These are phyloP conservation scores for Keithomyces neogunnii DNA, from an alignment of 2,329 filamentous ascomycete genomes.

Conservation along the genomic window DNA sequence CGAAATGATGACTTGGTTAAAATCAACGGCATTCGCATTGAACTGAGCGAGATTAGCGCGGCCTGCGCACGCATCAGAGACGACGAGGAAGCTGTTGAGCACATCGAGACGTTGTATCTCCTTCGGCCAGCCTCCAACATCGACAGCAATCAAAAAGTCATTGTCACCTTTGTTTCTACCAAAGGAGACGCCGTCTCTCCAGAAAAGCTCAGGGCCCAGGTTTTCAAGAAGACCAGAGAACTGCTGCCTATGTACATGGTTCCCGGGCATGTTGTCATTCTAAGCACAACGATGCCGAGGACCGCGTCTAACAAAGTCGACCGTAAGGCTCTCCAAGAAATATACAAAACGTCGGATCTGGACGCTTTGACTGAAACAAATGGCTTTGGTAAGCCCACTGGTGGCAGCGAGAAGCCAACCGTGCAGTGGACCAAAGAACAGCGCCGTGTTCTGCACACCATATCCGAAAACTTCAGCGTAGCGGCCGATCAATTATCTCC, in stretches of 20 bases:
- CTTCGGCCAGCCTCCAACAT: conserved; percentile 16
- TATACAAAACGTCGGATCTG: conserved; percentile 14
- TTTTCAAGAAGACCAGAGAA: conserved; percentile 6
- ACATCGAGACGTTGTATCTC: conserved; percentile 25
- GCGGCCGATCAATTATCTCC: conserved; percentile 8
- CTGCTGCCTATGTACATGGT: conserved; percentile 21
- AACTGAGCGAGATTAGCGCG: conserved; percentile 19
- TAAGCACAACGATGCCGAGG: conserved; percentile 19
- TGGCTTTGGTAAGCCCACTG: neutral
- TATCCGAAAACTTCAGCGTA: conserved; percentile 9
- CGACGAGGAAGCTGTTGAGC: conserved; percentile 23
- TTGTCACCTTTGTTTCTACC: conserved; percentile 20
- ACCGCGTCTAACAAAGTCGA: conserved; percentile 27
- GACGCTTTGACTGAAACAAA: neutral
- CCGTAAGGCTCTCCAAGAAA: conserved; percentile 17
- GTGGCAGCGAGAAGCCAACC: neutral
- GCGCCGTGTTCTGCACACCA: conserved; percentile 7
- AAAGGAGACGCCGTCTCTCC: conserved; percentile 4
- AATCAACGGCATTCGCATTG: conserved; percentile 16
- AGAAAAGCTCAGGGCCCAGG: neutral
- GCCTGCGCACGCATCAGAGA: conserved; percentile 20
- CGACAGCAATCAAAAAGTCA: conserved; percentile 19
- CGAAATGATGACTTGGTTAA: conserved; percentile 16
- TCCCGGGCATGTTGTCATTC: conserved; percentile 21
- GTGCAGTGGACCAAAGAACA: conserved; percentile 7